phyloP scores from a whole-genome alignment of 352 stramenopile genomes.

The Pythium aquatile region DNA sequence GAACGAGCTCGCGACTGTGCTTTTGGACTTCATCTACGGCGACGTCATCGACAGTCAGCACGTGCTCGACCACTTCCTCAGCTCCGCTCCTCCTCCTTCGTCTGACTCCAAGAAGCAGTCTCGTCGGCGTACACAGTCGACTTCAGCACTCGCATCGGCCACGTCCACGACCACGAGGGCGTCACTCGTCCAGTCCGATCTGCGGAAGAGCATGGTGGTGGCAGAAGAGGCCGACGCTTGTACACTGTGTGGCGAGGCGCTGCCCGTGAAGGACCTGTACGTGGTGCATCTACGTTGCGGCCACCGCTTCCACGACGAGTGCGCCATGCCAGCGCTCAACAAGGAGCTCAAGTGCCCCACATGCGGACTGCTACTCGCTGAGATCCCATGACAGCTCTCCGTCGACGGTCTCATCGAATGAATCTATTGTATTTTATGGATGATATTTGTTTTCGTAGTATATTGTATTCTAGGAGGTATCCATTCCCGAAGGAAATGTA shows the following conservation, averaged over 20 bases:
- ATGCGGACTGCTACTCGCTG: slow-evolving; percentile 29
- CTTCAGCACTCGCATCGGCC: slow-evolving; percentile 2
- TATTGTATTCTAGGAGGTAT: too few relatives aligned
- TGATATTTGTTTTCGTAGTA: background rate
- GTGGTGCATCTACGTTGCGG: slow-evolving; percentile 51
- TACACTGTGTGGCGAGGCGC: slow-evolving; percentile 10
- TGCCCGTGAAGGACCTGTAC: slow-evolving; percentile 26
- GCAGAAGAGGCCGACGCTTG: background rate
- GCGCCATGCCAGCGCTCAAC: slow-evolving; percentile 59
- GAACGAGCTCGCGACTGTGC: slow-evolving; percentile 22
- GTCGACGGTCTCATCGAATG: too few relatives aligned
- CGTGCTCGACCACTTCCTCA: slow-evolving; percentile 16
- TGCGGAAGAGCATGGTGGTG: slow-evolving; percentile 1
- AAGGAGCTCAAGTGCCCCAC: slow-evolving; percentile 49
- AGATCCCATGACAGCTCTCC: slow-evolving; percentile 1
- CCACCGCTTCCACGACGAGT: slow-evolving; percentile 73
- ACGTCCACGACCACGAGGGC: background rate
- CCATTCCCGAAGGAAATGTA: too few relatives aligned
- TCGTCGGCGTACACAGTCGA: slow-evolving; percentile 5
- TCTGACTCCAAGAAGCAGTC: background rate
- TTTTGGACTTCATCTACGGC: slow-evolving; percentile 34
- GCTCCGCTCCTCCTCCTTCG: background rate
- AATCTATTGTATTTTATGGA: background rate
- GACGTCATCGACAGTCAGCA: slow-evolving; percentile 21
- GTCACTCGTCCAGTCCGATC: background rate